Evolutionary conservation across 1,284 basidiomycete species (phyloP), one percentile per base, ranked within the genome.

Genomic region (Rugosomyces carneus): DNA sequence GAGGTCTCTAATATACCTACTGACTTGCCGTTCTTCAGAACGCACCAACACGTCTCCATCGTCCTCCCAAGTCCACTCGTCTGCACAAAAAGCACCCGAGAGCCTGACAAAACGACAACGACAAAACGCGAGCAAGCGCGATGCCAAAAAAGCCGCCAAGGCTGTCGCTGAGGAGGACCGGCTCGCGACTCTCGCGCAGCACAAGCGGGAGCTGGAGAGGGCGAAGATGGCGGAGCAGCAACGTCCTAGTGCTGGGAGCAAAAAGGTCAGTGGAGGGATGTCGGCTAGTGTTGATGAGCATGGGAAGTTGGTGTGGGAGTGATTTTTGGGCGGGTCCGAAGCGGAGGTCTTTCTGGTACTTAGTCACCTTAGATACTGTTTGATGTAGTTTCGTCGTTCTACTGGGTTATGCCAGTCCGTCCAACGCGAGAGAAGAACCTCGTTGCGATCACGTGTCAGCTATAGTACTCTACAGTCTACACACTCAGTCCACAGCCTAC

Each of bases 61-160:
- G 6, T 21, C 38, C 1, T 39, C 53, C 5, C 54, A 45, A 9
- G 49, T 60, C 8, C 43, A 55, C 3, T 40, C 53, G 18, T 54
- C 61, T 3, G 9, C 16, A 18, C 13, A 16, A 32, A 61, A 65
- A 21, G 63, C 69, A 0, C 54, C 75, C 0, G 74, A 76, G 44
- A 55, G 69, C 2, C 57, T 73, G 50, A 80, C 78, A 13, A 85
- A 89, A 64, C 74, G 74, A 40, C 80, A 87, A 59, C 73, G 84
- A 13, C 83, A 88, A 59, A 84, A 85, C 53, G 77, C 75, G 11
- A 71, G 72, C 44, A 75, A 70, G 56, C 68, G 73, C 3, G 83
- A 84, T 20, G 72, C 73, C 0, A 58, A 69, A 49, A 87, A 85
- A 57, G 66, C 70, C 3, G 71, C 65, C 5, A 84, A 80, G 57